phyloP scores from a whole-genome alignment of 768 basidiomycete species.

The Mrakia gelida region DNA sequence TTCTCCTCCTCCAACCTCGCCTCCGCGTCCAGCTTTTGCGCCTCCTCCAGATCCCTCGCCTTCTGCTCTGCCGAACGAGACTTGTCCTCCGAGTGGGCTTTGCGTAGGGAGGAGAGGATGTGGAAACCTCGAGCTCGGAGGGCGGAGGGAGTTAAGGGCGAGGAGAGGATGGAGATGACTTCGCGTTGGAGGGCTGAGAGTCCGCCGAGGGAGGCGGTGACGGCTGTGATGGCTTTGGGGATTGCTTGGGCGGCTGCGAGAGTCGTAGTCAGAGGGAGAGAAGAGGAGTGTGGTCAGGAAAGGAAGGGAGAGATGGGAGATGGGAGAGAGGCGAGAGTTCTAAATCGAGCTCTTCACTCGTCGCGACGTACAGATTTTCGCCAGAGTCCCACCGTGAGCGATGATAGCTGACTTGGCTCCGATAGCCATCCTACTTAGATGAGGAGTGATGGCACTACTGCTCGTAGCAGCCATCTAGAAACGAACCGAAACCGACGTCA shows the following conservation, averaged over 20 bases:
- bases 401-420: constrained; percentile 22
- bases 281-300: neutral
- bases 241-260: constrained; percentile 13
- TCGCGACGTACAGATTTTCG: constrained; percentile 17
- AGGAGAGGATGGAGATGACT: constrained; percentile 29
- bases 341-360: too few relatives aligned
- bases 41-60: neutral
- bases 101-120: constrained; percentile 17
- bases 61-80: neutral
- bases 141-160: constrained; percentile 23
- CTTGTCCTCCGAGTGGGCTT: constrained; percentile 21
- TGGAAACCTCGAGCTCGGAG: constrained; percentile 19
- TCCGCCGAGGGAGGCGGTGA: constrained; percentile 25
- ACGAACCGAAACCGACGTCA: neutral
- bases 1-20: neutral
- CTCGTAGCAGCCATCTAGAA: constrained; percentile 21
- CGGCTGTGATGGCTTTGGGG: constrained; percentile 28
- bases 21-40: neutral
- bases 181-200: constrained; percentile 25
- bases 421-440: constrained; percentile 5
- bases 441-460: neutral
- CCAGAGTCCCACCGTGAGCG: constrained; percentile 10
- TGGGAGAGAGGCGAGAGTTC: too few relatives aligned
- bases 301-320: too few relatives aligned
- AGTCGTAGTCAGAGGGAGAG: neutral